These are phyloP conservation scores for Trichaptum fuscoviolaceum DNA, from an alignment of 768 basidiomycete genomes.

Conservation along the genomic window DNA sequence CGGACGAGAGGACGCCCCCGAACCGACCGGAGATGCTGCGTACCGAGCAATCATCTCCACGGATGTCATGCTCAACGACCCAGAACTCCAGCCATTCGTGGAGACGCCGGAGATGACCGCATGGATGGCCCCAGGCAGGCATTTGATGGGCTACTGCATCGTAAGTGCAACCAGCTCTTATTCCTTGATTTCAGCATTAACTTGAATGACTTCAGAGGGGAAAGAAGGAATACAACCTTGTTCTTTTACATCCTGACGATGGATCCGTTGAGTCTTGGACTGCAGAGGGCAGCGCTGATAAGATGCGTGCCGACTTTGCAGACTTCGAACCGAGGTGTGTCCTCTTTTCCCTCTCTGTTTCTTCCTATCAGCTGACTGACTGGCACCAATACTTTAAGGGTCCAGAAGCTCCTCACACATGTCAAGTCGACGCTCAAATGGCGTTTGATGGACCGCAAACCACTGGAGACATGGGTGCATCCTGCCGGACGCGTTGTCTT, in stretches of 20 bases:
- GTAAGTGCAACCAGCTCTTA: constrained; percentile 22
- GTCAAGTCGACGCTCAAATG: constrained; percentile 36
- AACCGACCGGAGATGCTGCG: constrained; percentile 57
- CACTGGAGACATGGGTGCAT: constrained; percentile 36
- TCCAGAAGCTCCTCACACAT: constrained; percentile 31
- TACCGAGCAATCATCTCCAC: constrained; percentile 53
- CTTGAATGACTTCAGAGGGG: constrained; percentile 20
- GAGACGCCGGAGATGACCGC: constrained; percentile 47
- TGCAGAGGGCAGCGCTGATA: constrained; percentile 35
- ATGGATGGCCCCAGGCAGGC: constrained; percentile 54
- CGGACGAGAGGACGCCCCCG: constrained; percentile 34
- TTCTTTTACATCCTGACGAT: constrained; percentile 32
- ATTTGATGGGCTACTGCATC: constrained; percentile 41
- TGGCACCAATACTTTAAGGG: constrained; percentile 12
- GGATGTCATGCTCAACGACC: constrained; percentile 40
- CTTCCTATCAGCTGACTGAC: not conserved
- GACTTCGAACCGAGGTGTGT: constrained; percentile 36
- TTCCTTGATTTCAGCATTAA: not conserved
- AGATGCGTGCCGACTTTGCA: constrained; percentile 36
- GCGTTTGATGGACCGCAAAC: constrained; percentile 37
- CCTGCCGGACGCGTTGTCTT: constrained; percentile 27
- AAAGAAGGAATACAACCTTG: constrained; percentile 32
- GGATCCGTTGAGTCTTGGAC: constrained; percentile 39
- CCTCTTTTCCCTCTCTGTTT: not conserved
- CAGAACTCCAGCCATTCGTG: constrained; percentile 44